A percentile compares a stretch with the other conserved stretches of the same genome.
phyloP scores from a whole-genome alignment of 495 filamentous ascomycete genomes.

The Hyaloscypha variabilis region DNA sequence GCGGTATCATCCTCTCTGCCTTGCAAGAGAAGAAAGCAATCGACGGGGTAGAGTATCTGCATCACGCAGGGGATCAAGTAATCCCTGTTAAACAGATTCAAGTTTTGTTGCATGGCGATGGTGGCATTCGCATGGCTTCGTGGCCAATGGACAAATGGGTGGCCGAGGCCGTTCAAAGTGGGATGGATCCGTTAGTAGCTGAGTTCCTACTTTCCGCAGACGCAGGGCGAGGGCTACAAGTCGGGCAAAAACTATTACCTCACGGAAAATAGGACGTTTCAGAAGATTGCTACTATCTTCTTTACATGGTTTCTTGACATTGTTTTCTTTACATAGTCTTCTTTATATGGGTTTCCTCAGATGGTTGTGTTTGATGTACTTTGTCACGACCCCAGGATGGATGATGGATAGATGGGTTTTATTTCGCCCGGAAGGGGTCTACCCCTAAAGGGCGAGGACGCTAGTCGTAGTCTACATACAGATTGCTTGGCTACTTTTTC shows the following conservation, averaged over 20 bases:
- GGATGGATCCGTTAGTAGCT: slow-evolving; percentile 13
- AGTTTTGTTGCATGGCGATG: not conserved
- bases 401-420: no score
- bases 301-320: no score
- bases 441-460: no score
- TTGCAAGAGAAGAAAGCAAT: not conserved
- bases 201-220: not conserved
- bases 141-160: slow-evolving; percentile 14
- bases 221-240: not conserved
- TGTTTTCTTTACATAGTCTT: no score
- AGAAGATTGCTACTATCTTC: no score
- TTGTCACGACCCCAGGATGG: no score
- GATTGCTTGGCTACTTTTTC: no score
- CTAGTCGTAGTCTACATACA: no score
- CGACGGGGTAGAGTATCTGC: slow-evolving; percentile 5
- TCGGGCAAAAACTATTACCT: slow-evolving; percentile 3
- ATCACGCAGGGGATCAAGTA: slow-evolving; percentile 6
- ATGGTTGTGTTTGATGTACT: no score
- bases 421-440: no score
- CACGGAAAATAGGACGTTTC: no score
- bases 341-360: no score
- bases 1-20: not conserved
- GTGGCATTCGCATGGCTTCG: not conserved
- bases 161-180: not conserved
- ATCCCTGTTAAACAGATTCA: not conserved